Base-by-base conservation (phyloP, 2,329 filamentous ascomycete species). In the Beauveria sp. region DNA sequence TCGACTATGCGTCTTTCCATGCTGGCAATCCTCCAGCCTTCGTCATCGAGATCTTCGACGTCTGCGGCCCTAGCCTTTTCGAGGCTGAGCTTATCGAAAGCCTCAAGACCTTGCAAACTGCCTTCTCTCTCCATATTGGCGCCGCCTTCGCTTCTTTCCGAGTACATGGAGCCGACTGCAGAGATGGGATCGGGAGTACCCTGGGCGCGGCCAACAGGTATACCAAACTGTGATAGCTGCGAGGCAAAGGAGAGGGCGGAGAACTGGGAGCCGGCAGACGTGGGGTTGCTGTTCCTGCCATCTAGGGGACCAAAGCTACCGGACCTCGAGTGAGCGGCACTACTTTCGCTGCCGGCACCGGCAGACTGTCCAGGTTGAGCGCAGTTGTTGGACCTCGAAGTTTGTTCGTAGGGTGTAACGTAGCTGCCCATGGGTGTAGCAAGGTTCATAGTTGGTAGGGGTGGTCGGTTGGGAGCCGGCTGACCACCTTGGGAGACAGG, bases 21-120 rank as follows among this genome's bases (percentile, higher is more conserved):
- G 71, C 92, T 96, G 12, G 93, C 95, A 57, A 96, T 93, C 71
- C 90, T 86, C 95, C 95, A 99, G 22, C 91, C 92, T 65, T 96
- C 90, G 69, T 97, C 93, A 71, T 98, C 93, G 54, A 99, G 77
- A 67, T 98, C 93, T 69, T 97, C 93, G 4, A 96, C 93, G 73
- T 99, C 95, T 45, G 93, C 77, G 26, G 87, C 89, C 65, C 90
- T 83, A 42, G 91, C 91, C 74, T 88, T 92, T 67, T 96, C 92
- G 51, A 95, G 73, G 55, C 85, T 89, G 68, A 96, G 75, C 73
- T 93, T 87, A 66, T 96, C 91, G 62, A 97, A 86, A 3, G 85
- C 86, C 63, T 93, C 81, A 3, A 95, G 78, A 4, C 87, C 87
- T 68, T 91, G 89, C 74, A 90, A 82, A 70, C 91, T 96, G 66